These are phyloP conservation scores for Cafeteria roenbergensis DNA, from an alignment of 108 stramenopile species.

Conservation along the genomic window DNA sequence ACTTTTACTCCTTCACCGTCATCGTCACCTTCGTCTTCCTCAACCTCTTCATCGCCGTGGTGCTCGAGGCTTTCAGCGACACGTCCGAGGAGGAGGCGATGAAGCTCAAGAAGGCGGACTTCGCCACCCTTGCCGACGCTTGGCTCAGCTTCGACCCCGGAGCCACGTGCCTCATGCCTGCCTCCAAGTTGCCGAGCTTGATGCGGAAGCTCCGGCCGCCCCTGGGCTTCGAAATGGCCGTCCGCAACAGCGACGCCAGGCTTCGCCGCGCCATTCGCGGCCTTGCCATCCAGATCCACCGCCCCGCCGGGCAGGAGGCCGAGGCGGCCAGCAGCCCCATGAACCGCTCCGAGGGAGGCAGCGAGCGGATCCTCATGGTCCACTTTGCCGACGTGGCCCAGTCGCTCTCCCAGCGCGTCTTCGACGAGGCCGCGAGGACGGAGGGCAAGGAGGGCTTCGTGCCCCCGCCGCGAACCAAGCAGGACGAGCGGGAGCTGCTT, in stretches of 20 bases:
- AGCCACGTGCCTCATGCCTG: background rate
- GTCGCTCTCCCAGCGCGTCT: background rate
- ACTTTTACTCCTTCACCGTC: conserved; percentile 15
- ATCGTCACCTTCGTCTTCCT: conserved; percentile 16
- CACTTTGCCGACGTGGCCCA: background rate
- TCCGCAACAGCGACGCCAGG: background rate
- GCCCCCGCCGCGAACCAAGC: background rate
- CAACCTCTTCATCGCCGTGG: conserved; percentile 19
- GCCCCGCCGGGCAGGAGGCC: background rate
- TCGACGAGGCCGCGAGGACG: background rate
- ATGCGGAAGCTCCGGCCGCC: background rate
- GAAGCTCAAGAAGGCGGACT: background rate
- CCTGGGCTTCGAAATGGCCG: background rate
- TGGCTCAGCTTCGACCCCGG: background rate
- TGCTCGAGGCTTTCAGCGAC: conserved; percentile 21
- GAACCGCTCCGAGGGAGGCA: too few relatives aligned
- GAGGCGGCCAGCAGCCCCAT: too few relatives aligned
- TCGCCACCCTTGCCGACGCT: background rate
- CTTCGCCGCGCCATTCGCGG: background rate
- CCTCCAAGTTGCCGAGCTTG: background rate
- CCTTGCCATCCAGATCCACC: background rate
- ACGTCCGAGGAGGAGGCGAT: background rate
- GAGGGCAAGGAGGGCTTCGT: background rate
- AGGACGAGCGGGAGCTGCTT: background rate
- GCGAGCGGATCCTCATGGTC: too few relatives aligned